Conservation (phyloP, 164 flowering plant species). For the Umbilicus rupestris region DNA sequence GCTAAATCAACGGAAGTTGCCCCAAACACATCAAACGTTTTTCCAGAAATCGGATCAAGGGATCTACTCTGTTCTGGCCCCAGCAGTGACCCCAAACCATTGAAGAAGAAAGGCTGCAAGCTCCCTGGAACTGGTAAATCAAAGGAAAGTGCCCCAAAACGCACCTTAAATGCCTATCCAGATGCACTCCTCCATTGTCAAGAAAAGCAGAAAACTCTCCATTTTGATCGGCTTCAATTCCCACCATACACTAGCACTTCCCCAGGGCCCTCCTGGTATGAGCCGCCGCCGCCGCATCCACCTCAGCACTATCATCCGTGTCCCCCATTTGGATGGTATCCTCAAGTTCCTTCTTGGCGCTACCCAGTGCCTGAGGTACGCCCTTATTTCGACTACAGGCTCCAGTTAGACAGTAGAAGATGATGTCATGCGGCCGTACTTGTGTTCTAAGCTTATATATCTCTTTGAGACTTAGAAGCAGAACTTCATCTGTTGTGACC, state of each 20-base stretch:
- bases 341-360: neutral
- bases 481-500: too few species aligned
- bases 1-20: neutral
- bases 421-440: too few species aligned
- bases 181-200: neutral
- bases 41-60: neutral
- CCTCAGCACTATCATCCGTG: neutral
- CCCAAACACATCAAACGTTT: neutral
- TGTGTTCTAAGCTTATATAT: too few species aligned
- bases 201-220: neutral
- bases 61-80: neutral
- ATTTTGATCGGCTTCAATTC: too few species aligned
- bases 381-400: neutral
- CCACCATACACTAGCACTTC: neutral
- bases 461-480: too few species aligned
- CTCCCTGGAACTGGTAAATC: neutral
- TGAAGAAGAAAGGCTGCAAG: neutral
- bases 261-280: neutral
- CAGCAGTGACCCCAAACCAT: neutral
- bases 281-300: neutral
- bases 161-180: neutral
- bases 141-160: neutral
- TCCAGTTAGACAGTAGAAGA: neutral
- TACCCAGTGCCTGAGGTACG: neutral
- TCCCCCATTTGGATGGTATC: neutral